These are phyloP conservation scores for Tetratostichococcus sp. DNA, from an alignment of 139 green algal genomes.

Conservation along the genomic window DNA sequence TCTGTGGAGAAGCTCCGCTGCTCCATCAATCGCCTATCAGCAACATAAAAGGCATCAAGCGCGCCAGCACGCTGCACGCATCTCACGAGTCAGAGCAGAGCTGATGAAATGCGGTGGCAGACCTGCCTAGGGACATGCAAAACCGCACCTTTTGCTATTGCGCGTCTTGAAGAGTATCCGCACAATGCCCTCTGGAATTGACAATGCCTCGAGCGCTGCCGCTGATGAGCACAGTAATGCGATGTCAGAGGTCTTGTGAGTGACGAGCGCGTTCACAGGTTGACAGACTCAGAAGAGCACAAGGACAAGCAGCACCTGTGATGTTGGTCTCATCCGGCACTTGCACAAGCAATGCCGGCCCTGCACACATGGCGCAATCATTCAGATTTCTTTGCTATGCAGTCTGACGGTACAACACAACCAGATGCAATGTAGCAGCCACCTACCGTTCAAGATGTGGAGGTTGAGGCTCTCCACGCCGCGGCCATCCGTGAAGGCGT, in stretches of 20 bases:
- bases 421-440: background rate
- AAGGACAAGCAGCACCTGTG: slow-evolving; percentile 2
- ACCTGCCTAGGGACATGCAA: no score
- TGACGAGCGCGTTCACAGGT: no score
- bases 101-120: no score
- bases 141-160: slow-evolving; percentile 7
- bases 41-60: no score
- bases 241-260: no score
- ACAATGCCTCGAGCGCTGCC: slow-evolving; percentile 6
- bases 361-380: background rate
- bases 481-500: background rate
- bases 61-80: no score
- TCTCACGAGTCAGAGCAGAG: no score
- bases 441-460: background rate
- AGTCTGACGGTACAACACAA: background rate
- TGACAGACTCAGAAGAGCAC: no score
- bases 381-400: background rate
- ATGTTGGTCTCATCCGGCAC: slow-evolving; percentile 19
- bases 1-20: slow-evolving; percentile 1
- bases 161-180: slow-evolving; percentile 22
- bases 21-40: slow-evolving; percentile 13
- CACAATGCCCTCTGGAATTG: slow-evolving; percentile 1
- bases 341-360: slow-evolving; percentile 16
- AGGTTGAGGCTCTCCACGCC: slow-evolving; percentile 3
- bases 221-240: background rate